Percentiles rank a stretch among this genome's conserved stretches.
Conservation (phyloP, 257 asterid genomes). For the Avicennia marina region DNA sequence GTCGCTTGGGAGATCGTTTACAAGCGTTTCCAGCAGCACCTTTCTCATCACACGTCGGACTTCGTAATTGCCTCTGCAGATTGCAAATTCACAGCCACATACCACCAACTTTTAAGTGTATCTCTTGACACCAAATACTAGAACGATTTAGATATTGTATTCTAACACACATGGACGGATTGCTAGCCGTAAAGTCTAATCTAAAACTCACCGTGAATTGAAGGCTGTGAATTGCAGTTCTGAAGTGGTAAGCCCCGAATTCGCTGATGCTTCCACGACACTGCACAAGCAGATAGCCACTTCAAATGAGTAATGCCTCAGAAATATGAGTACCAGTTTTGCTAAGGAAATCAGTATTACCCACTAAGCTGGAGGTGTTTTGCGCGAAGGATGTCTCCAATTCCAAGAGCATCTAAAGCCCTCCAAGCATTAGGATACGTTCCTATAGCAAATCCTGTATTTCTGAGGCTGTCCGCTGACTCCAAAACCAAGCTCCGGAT, state of each 20-base stretch:
- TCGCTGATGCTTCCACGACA: slow-evolving; percentile 22
- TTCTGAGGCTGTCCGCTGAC: slow-evolving; percentile 34
- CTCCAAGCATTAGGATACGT: slow-evolving; percentile 47
- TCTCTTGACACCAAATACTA: too few species aligned
- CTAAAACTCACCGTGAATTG: too few species aligned
- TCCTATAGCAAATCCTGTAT: slow-evolving; percentile 35
- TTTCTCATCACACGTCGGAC: slow-evolving; percentile 44
- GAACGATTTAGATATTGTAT: too few species aligned
- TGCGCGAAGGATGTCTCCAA: slow-evolving; percentile 33
- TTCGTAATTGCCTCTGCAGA: slow-evolving; percentile 42
- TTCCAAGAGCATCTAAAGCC: slow-evolving; percentile 43
- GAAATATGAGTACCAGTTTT: neutral
- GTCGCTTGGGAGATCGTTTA: slow-evolving; percentile 51
- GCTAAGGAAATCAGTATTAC: slow-evolving; percentile 8
- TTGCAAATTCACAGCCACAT: too few species aligned
- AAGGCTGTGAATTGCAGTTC: slow-evolving; percentile 22
- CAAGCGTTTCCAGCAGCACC: slow-evolving; percentile 49
- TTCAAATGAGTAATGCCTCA: neutral
- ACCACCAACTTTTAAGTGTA: too few species aligned
- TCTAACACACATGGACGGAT: too few species aligned
- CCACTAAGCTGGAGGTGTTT: slow-evolving; percentile 26
- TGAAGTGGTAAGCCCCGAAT: slow-evolving; percentile 33
- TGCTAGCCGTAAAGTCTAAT: too few species aligned
- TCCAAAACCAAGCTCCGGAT: slow-evolving; percentile 43
- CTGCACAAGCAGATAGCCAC: slow-evolving; percentile 17